Base-by-base conservation (phyloP, 1,284 basidiomycete genomes). In the Meripilus lineatus region DNA sequence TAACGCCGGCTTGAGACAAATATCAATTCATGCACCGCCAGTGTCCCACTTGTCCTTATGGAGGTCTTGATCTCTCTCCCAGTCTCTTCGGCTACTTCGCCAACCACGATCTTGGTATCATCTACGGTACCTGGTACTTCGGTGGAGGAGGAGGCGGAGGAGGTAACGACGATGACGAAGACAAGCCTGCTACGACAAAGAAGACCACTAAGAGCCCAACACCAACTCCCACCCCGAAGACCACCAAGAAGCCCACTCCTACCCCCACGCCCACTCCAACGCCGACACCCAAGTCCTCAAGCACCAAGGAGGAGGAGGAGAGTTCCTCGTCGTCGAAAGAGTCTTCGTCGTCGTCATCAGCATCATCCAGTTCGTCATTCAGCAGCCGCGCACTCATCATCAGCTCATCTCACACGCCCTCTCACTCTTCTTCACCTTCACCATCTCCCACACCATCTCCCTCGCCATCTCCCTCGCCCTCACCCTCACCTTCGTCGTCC, bases 41-140 rank as follows among this genome's bases (percentile, higher is more conserved):
- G 77, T 91, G 88, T 62, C 77, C 76, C 43, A 79, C 75, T 23
- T 93, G 89, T 60, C 77, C 79, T 2, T 74, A 63, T 34, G 81
- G 77, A 28, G 88, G 77, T 33, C 77, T 96, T 45, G 93, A 96
- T 69, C 71, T 94, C 49, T 86, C 87, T 20, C 60, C 64, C 10
- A 74, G 81, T 41, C 77, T 96, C 34, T 96, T 96, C 70, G 40
- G 56, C 3, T 74, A 65, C 65, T 84, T 87, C 48, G 74, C 72
- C 0, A n/a, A 57, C 21, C 56, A 67, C 48, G 51, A 54, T 38
- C 56, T 42, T 0, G 89, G 87, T 46, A 69, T 79, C 17, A 51
- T 90, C 40, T 66, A 66, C 42, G 80, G 79, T 44, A 53, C 58
- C n/a, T 89, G 84, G 85, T 64, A 51, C 51, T 77, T 67, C 62